Base-by-base conservation (phyloP, 2,329 filamentous ascomycete genomes). In the Apiospora phragmitis region DNA sequence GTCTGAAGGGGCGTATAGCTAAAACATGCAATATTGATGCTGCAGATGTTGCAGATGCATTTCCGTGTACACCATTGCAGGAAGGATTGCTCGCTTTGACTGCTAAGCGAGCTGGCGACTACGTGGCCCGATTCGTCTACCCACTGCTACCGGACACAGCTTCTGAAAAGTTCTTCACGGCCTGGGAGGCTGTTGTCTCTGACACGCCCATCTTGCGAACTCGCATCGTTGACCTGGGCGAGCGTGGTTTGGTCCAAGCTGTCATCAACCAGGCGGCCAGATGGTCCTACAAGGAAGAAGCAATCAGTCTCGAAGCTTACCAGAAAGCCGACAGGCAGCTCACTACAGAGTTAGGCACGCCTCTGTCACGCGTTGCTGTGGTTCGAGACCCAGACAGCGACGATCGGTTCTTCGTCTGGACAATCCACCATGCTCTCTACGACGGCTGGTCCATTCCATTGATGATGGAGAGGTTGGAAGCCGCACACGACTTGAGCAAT, bases 61-160 rank as follows among this genome's bases (percentile, higher is more conserved):
- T 29, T 24, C 79, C 78, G 2, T 77, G 76, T 71, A 75, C 78
- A 1, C 70, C 76, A 4, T 69, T 79, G 3, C 79, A 80, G 59
- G 75, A 77, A 70, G 76, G 78, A 1, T 71, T 81, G 7, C 68
- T 81, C 42, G 75, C 77, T 1, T 65, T 79, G 1, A 73, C 78
- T 8, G 68, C 69, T 26, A 73, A 74, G 26, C 51, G 70, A 6
- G 21, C 70, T 11, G 79, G 76, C 6, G 73, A 72, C 6, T 81
- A 81, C 51, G 72, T 80, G 24, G 74, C 74, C 9, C 72, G 72
- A 43, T 49, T 45, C 29, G 69, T 72, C 47, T 41, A 47, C 42
- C 24, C 65, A 51, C 43, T 71, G 4, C 4, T 29, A 18, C 24
- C 38, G 2, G 69, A 67, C 12, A 18, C 24, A 24, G 16, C 12